phyloP scores from a whole-genome alignment of 306 rosid genomes.

The Nissolia schottii region DNA sequence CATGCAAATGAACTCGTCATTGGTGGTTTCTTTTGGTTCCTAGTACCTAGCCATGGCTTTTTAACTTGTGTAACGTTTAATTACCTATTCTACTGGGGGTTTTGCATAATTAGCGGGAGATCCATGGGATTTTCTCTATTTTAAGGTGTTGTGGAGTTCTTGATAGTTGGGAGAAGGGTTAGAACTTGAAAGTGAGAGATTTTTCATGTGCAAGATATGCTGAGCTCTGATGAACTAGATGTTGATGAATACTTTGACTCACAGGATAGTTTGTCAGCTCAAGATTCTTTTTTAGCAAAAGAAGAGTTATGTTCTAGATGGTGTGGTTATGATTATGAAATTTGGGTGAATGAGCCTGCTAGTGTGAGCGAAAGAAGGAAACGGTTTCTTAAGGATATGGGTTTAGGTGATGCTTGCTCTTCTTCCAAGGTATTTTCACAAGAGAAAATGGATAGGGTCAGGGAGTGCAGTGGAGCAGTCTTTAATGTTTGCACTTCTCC shows the following conservation, averaged over 20 bases:
- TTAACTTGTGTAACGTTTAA: slow-evolving; percentile 18
- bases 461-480: slow-evolving; percentile 42
- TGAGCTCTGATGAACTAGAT: slow-evolving; percentile 43
- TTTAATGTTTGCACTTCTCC: slow-evolving; percentile 20
- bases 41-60: slow-evolving; percentile 34
- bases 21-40: slow-evolving; percentile 46
- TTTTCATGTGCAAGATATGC: slow-evolving; percentile 72
- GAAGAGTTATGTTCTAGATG: slow-evolving; percentile 23
- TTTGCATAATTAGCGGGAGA: slow-evolving; percentile 38
- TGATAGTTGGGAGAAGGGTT: slow-evolving; percentile 25
- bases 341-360: slow-evolving; percentile 60
- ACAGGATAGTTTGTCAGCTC: slow-evolving; percentile 44
- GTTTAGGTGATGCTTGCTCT: slow-evolving; percentile 38
- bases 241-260: slow-evolving; percentile 64
- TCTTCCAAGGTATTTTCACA: slow-evolving; percentile 17
- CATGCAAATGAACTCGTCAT: slow-evolving; percentile 29
- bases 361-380: slow-evolving; percentile 59
- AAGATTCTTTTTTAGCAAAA: slow-evolving; percentile 24
- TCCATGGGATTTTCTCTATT: slow-evolving; percentile 34
- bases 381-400: slow-evolving; percentile 46
- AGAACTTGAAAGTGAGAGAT: neutral
- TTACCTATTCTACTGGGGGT: slow-evolving; percentile 22
- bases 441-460: slow-evolving; percentile 42
- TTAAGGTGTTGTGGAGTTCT: slow-evolving; percentile 20
- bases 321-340: slow-evolving; percentile 25